Conservation (phyloP, 2,329 filamentous ascomycete species). For the Colletotrichum sp. region DNA sequence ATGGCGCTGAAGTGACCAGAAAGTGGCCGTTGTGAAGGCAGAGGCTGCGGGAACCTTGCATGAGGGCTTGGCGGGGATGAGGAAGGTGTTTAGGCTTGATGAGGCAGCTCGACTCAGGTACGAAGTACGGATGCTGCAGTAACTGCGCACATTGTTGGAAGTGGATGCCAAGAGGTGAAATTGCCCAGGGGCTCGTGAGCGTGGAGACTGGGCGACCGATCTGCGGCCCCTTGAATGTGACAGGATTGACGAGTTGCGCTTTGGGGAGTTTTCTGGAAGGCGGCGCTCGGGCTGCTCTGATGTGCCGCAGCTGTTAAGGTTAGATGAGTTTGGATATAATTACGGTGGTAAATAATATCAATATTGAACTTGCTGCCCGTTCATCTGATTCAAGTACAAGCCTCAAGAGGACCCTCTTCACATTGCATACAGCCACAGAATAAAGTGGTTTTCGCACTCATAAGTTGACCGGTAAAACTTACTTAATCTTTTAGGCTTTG, state of each 20-base stretch:
- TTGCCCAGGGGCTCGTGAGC: neutral
- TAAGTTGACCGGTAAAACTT: neutral
- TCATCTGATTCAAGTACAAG: neutral
- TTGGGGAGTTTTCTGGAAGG: neutral
- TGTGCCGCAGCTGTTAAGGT: neutral
- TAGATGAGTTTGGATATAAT: neutral
- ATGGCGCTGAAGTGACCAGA: neutral
- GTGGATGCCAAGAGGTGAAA: neutral
- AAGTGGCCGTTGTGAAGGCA: neutral
- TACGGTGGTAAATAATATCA: neutral
- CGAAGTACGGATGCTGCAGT: neutral
- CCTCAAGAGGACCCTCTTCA: neutral
- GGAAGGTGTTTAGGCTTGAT: slow-evolving; percentile 11
- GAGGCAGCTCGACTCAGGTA: neutral
- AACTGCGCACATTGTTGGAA: neutral
- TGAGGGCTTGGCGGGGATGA: neutral
- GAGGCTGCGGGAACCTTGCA: neutral
- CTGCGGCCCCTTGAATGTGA: neutral
- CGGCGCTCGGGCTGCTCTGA: neutral
- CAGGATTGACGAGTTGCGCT: neutral
- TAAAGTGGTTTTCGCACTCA: neutral
- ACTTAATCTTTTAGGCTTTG: neutral
- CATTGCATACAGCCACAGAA: neutral
- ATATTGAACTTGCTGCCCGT: neutral
- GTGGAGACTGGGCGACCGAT: neutral